These are phyloP conservation scores for Mucor piriformis DNA, from an alignment of 371 early-diverging fungal species.

Conservation along the genomic window DNA sequence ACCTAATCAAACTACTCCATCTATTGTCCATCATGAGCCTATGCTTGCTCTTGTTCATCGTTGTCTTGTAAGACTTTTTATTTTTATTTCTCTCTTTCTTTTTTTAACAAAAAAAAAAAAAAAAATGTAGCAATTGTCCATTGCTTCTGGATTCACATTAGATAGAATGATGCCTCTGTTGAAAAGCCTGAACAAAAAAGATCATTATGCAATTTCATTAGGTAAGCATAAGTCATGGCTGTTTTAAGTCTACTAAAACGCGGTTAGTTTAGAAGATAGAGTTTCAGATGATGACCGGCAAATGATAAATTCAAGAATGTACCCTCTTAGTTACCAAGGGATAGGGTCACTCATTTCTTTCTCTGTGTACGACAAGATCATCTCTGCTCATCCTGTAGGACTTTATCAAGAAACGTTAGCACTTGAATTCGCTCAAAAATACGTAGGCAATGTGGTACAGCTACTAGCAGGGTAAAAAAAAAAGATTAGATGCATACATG, in stretches of 20 bases:
- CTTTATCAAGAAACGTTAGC: not conserved
- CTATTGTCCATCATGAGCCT: not conserved
- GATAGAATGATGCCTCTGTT: slow-evolving; percentile 9
- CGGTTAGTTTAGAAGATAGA: slow-evolving; percentile 4
- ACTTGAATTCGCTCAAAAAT: slow-evolving; percentile 9
- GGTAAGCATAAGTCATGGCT: no score
- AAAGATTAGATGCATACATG: no score
- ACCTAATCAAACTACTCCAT: not conserved
- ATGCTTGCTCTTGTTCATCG: slow-evolving; percentile 12
- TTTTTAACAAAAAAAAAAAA: not conserved
- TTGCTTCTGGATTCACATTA: slow-evolving; percentile 2
- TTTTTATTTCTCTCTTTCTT: not conserved
- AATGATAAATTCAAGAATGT: slow-evolving; percentile 22
- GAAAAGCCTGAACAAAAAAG: not conserved
- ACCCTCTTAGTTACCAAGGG: slow-evolving; percentile 17
- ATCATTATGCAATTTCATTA: not conserved
- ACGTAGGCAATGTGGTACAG: slow-evolving; percentile 15
- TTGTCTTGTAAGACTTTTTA: slow-evolving; percentile 8
- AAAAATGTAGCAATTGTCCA: slow-evolving; percentile 8
- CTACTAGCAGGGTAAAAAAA: slow-evolving; percentile 9
- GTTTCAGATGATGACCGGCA: slow-evolving; percentile 18
- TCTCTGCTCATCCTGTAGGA: no score
- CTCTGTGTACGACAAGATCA: slow-evolving; percentile 7
- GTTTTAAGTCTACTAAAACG: not conserved
- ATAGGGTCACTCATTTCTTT: slow-evolving; percentile 15